phyloP scores from a whole-genome alignment of 495 filamentous ascomycete genomes.

The Physcia stellaris region DNA sequence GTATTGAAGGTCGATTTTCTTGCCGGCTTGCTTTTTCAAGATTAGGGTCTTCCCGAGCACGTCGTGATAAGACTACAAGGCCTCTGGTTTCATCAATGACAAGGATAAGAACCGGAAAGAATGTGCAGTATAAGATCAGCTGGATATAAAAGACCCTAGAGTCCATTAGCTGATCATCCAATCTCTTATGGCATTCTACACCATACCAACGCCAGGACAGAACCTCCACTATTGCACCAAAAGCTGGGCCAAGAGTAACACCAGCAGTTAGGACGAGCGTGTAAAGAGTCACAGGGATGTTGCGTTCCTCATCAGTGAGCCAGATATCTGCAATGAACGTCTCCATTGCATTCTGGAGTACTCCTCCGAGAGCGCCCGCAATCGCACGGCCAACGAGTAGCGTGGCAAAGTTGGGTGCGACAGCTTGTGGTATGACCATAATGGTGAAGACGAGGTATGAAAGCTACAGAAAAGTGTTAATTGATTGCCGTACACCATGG shows the following conservation, averaged over 20 bases:
- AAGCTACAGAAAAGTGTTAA: conserved; percentile 6
- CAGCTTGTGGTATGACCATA: conserved; percentile 32
- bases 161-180: neutral
- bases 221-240: conserved; percentile 28
- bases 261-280: conserved; percentile 29
- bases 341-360: conserved; percentile 31
- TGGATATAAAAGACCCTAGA: conserved; percentile 34
- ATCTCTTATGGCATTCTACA: neutral
- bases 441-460: conserved; percentile 31
- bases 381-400: conserved; percentile 34
- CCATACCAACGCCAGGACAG: conserved; percentile 30
- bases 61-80: no score
- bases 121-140: conserved; percentile 29
- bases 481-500: no score
- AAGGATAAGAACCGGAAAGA: conserved; percentile 27
- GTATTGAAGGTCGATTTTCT: conserved; percentile 19
- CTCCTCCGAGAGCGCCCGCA: conserved; percentile 30
- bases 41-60: no score
- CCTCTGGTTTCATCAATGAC: conserved; percentile 29
- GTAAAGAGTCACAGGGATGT: conserved; percentile 37
- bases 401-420: conserved; percentile 37
- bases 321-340: conserved; percentile 37
- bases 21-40: no score
- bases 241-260: conserved; percentile 33
- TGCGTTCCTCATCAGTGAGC: conserved; percentile 25